Percentiles rank a stretch among this genome's conserved stretches.
Evolutionary conservation across 2,329 filamentous ascomycete species (phyloP).

Genomic region (Neopestalotiopsis rosae): DNA sequence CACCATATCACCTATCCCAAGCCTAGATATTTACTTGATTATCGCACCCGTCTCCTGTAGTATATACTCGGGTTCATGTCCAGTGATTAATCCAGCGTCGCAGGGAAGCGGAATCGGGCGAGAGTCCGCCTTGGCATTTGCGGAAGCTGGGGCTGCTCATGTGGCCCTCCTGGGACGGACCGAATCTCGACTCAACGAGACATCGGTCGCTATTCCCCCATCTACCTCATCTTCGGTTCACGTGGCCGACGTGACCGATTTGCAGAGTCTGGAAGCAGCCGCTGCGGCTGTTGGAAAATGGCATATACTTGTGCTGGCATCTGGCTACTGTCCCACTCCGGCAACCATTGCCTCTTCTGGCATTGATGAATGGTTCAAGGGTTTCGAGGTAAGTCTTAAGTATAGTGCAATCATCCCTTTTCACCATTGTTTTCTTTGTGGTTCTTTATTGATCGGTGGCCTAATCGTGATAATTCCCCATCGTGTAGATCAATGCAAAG

Average conservation of each 20-base stretch:
- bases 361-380: conserved; percentile 29
- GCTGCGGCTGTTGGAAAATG: not conserved
- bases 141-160: not conserved
- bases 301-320: not conserved
- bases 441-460: too few relatives aligned
- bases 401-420: too few relatives aligned
- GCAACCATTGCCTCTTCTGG: conserved; percentile 14
- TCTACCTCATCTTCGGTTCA: too few relatives aligned
- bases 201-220: not conserved
- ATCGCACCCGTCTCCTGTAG: too few relatives aligned
- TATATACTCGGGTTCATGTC: too few relatives aligned
- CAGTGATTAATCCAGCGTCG: not conserved
- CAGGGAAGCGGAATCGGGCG: conserved; percentile 7
- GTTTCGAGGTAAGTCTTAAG: conserved; percentile 27
- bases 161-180: not conserved
- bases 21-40: too few relatives aligned
- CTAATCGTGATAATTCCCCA: not conserved
- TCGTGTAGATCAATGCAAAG: conserved; percentile 25
- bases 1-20: too few relatives aligned
- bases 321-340: not conserved
- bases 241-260: not conserved
- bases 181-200: not conserved
- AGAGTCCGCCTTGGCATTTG: not conserved
- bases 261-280: not conserved
- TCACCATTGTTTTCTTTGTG: too few relatives aligned